Evolutionary conservation across 2,329 filamentous ascomycete species (phyloP).

Genomic region (Trichoderma sp.): DNA sequence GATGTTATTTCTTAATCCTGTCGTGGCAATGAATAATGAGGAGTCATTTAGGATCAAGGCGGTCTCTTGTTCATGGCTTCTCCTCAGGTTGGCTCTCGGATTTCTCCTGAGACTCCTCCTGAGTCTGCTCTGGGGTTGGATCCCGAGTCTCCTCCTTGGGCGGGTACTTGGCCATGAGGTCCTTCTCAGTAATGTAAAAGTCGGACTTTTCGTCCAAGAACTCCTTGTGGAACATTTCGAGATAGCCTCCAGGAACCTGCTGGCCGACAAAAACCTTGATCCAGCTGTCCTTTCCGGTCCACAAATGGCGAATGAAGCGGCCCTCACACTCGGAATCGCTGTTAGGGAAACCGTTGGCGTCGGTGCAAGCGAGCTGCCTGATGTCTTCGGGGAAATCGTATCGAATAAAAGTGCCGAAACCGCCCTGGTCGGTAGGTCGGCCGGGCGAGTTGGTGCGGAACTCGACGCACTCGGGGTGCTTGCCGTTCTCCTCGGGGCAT

Average conservation of each 20-base stretch:
- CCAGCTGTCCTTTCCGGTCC: conserved; percentile 41
- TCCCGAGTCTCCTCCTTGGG: neutral
- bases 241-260: conserved; percentile 37
- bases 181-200: conserved; percentile 37
- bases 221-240: conserved; percentile 38
- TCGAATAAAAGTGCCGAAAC: conserved; percentile 44
- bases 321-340: conserved; percentile 39
- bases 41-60: neutral
- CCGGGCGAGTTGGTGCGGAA: conserved; percentile 38
- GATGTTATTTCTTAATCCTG: neutral
- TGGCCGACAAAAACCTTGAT: conserved; percentile 41
- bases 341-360: conserved; percentile 46
- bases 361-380: conserved; percentile 40
- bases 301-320: conserved; percentile 44
- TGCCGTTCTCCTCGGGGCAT: conserved; percentile 41
- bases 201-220: conserved; percentile 34
- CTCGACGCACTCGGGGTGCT: conserved; percentile 39
- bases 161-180: conserved; percentile 31
- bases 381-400: conserved; percentile 44
- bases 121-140: neutral
- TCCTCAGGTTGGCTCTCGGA: neutral
- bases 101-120: neutral
- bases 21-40: neutral
- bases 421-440: conserved; percentile 43
- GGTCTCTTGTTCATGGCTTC: neutral